Conservation (phyloP, 2,329 filamentous ascomycete species). For the Xylaria sp. region DNA sequence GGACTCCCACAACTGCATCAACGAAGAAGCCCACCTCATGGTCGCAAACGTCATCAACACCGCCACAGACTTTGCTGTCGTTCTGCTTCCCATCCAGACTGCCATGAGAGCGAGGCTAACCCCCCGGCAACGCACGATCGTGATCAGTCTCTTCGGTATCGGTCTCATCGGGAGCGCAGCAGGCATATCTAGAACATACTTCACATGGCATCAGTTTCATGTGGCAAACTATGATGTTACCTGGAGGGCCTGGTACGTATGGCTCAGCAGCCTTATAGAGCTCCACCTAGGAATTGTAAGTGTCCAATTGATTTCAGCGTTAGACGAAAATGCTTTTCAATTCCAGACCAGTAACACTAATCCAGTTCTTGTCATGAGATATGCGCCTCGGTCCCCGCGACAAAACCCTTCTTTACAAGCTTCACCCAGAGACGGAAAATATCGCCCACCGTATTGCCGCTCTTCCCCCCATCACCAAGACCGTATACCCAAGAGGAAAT, state of each 20-base stretch:
- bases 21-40: slow-evolving; percentile 63
- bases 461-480: neutral
- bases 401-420: slow-evolving; percentile 57
- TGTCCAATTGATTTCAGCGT: neutral
- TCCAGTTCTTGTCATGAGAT: slow-evolving; percentile 47
- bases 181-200: slow-evolving; percentile 54
- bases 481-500: neutral
- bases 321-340: neutral
- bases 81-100: slow-evolving; percentile 61
- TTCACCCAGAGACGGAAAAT: slow-evolving; percentile 21
- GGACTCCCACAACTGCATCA: slow-evolving; percentile 55
- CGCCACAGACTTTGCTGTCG: slow-evolving; percentile 66
- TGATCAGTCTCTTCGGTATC: slow-evolving; percentile 61
- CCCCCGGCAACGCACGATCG: slow-evolving; percentile 57
- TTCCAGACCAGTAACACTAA: neutral
- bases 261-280: slow-evolving; percentile 54
- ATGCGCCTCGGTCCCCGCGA: slow-evolving; percentile 58
- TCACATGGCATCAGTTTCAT: slow-evolving; percentile 49
- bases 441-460: neutral
- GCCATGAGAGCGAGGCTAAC: slow-evolving; percentile 60
- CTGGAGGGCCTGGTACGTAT: slow-evolving; percentile 53
- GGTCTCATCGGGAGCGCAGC: slow-evolving; percentile 59
- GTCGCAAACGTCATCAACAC: slow-evolving; percentile 69
- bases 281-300: slow-evolving; percentile 57
- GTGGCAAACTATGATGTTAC: slow-evolving; percentile 49